Evolutionary conservation across 208 protist genomes (phyloP).

Genomic region (Naegleria lovaniensis): DNA sequence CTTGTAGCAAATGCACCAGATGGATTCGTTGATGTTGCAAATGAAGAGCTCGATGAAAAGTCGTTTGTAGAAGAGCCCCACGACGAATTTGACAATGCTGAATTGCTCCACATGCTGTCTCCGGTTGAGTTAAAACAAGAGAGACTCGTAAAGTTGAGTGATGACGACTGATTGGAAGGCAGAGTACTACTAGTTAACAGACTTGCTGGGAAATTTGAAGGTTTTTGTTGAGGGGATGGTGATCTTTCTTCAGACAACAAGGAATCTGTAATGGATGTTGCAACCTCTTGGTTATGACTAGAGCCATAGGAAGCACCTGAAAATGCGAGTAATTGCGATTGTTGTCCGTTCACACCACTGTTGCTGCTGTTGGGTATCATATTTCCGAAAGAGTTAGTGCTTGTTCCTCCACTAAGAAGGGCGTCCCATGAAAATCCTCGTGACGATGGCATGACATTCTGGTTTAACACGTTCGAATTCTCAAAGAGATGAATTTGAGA

Average conservation of each 20-base stretch:
- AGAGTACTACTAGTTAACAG: neutral
- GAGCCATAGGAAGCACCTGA: neutral
- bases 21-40: neutral
- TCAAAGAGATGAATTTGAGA: neutral
- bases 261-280: neutral
- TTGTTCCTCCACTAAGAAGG: too few relatives aligned
- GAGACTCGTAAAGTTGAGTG: neutral
- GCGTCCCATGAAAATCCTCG: neutral
- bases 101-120: neutral
- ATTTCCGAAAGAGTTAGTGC: too few relatives aligned
- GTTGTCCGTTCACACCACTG: neutral
- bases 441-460: neutral
- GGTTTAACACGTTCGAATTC: neutral
- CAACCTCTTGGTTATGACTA: neutral
- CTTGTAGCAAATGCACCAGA: neutral
- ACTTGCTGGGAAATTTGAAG: neutral
- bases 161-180: neutral
- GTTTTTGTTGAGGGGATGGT: neutral
- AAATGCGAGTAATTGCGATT: neutral
- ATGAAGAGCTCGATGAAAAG: neutral
- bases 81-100: too few relatives aligned
- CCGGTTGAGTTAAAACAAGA: neutral
- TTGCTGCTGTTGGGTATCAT: neutral
- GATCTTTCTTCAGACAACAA: neutral
- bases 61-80: too few relatives aligned